A percentile compares a stretch with the other conserved stretches of the same genome.
Evolutionary conservation across 164 flowering plant species (phyloP).

Genomic region (Berberis thunbergii): DNA sequence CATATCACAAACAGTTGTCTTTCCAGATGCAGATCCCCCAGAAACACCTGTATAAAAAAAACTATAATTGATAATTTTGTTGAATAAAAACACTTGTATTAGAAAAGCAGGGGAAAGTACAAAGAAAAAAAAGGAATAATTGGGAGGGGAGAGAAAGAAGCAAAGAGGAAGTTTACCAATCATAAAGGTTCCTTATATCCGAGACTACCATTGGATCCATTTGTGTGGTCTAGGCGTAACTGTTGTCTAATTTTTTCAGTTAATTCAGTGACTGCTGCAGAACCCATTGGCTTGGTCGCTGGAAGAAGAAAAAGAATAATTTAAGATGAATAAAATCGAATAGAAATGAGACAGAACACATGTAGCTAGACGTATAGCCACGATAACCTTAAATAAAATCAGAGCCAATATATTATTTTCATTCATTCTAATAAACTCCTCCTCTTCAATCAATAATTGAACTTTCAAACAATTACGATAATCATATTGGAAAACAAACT

Average conservation of each 20-base stretch:
- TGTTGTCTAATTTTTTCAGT: slow-evolving; percentile 13
- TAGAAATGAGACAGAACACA: neutral
- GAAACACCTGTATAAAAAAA: slow-evolving; percentile 41
- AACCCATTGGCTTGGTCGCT: slow-evolving; percentile 16
- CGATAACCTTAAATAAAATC: neutral
- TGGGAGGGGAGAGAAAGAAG: neutral
- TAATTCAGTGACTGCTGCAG: slow-evolving; percentile 14
- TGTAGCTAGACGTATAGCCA: neutral
- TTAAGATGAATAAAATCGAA: neutral
- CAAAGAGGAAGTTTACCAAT: neutral
- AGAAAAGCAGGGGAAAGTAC: neutral
- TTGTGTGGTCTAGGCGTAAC: slow-evolving; percentile 5
- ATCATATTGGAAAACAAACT: neutral
- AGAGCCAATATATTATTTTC: neutral
- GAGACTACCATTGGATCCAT: slow-evolving; percentile 5
- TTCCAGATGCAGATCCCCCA: slow-evolving; percentile 71
- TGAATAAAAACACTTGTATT: neutral
- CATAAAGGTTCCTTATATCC: neutral
- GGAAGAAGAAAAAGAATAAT: neutral
- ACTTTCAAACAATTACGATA: neutral
- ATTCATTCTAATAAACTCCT: neutral
- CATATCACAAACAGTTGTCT: slow-evolving; percentile 66
- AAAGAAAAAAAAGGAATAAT: neutral
- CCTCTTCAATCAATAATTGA: no score
- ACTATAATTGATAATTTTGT: neutral